Conservation (phyloP, 768 basidiomycete species). For the Tephrocybe sp. region DNA sequence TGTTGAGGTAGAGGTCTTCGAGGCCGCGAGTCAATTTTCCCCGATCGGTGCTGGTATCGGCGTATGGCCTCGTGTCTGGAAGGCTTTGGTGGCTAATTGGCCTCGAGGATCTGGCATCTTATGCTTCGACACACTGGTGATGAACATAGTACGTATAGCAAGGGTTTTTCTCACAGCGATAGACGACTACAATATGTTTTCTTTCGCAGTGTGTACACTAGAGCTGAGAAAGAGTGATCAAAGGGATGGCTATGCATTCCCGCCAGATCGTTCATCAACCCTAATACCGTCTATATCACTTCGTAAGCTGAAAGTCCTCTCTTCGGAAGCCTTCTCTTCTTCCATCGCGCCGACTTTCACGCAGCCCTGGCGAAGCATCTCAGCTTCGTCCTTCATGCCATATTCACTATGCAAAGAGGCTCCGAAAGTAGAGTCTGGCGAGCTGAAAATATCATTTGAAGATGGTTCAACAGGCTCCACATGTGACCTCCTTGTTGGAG, state of each 20-base stretch:
- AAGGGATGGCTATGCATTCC: conserved; percentile 22
- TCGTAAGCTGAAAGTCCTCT: background rate
- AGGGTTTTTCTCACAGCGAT: too few species aligned
- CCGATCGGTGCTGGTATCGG: conserved; percentile 20
- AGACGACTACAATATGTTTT: background rate
- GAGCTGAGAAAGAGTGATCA: conserved; percentile 33
- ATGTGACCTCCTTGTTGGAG: conserved; percentile 48
- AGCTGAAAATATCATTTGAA: conserved; percentile 34
- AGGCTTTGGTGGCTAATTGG: conserved; percentile 37
- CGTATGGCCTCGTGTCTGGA: conserved; percentile 32
- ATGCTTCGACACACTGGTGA: conserved; percentile 18
- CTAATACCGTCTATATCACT: conserved; percentile 3
- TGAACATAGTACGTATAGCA: conserved; percentile 18
- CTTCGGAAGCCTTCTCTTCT: conserved; percentile 24
- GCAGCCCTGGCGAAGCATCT: conserved; percentile 40
- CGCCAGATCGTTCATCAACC: conserved; percentile 26
- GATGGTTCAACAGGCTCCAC: conserved; percentile 43
- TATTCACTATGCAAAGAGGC: conserved; percentile 39
- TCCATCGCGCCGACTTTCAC: conserved; percentile 54
- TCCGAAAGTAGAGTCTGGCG: conserved; percentile 26
- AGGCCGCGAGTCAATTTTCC: conserved; percentile 15
- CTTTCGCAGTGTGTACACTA: conserved; percentile 20
- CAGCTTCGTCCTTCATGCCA: conserved; percentile 28
- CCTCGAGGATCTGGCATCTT: conserved; percentile 27
- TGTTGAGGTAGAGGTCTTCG: conserved; percentile 16